A percentile compares a stretch with the other conserved stretches of the same genome.
Conservation (phyloP, 805 yeast species). For the Wickerhamomyces pijperi region DNA sequence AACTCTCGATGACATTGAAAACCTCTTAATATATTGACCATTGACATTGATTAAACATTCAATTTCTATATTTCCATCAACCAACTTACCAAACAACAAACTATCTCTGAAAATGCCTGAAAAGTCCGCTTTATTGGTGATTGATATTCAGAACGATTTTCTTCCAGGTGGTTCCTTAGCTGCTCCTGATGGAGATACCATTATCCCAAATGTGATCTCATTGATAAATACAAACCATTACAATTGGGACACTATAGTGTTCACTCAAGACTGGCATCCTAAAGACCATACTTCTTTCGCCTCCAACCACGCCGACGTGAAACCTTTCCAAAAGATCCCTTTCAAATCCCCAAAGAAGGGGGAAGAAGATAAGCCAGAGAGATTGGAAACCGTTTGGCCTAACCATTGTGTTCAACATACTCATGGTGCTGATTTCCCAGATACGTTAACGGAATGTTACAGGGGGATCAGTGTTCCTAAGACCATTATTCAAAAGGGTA, state of each 20-base stretch:
- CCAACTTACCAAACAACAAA: not conserved
- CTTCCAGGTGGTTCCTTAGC: conserved; percentile 78
- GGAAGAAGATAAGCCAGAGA: conserved; percentile 15
- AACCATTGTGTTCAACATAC: conserved; percentile 77
- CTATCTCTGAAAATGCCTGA: conserved; percentile 3
- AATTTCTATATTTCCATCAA: not conserved
- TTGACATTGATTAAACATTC: no score
- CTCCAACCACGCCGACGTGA: conserved; percentile 36
- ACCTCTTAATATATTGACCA: no score
- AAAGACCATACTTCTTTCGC: conserved; percentile 74
- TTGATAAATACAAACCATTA: conserved; percentile 29
- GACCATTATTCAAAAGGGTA: conserved; percentile 60
- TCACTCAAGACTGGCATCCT: conserved; percentile 90
- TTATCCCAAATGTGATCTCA: conserved; percentile 40
- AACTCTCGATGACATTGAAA: no score
- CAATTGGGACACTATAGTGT: conserved; percentile 54
- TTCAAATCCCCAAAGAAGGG: conserved; percentile 38
- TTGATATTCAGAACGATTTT: conserved; percentile 84
- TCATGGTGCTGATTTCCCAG: conserved; percentile 53
- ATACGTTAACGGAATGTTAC: conserved; percentile 28
- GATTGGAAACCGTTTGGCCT: conserved; percentile 66
- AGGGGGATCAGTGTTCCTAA: conserved; percentile 24
- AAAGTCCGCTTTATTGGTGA: conserved; percentile 50
- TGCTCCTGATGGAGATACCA: conserved; percentile 48
- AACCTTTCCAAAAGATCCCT: conserved; percentile 39